A percentile compares a stretch with the other conserved stretches of the same genome.
Conservation (phyloP, 768 basidiomycete species). For the Zangia roseola region DNA sequence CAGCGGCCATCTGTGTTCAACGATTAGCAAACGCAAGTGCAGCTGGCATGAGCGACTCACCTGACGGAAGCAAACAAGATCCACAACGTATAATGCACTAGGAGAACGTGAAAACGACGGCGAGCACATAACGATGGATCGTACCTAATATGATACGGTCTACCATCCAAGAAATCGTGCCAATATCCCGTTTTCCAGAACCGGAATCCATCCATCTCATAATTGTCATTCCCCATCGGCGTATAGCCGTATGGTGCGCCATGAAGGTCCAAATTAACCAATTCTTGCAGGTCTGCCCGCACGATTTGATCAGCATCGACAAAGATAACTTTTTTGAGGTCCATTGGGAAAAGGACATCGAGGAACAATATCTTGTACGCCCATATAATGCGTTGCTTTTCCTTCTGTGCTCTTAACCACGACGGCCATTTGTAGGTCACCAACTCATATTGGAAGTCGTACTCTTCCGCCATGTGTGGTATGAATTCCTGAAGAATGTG, state of each 20-base stretch:
- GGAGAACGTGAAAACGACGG: constrained; percentile 8
- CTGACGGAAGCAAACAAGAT: constrained; percentile 92
- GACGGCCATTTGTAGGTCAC: constrained; percentile 99
- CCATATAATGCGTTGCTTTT: constrained; percentile 99
- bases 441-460: constrained; percentile 93
- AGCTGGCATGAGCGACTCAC: constrained; percentile 34
- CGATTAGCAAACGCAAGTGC: neutral
- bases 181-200: constrained; percentile 99
- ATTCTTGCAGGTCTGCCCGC: constrained; percentile 89
- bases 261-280: constrained; percentile 89
- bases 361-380: constrained; percentile 99
- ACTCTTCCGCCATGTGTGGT: constrained; percentile 86
- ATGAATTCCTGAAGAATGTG: constrained; percentile 73
- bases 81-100: constrained; percentile 94
- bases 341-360: constrained; percentile 98
- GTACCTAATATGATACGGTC: constrained; percentile 94
- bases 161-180: constrained; percentile 81
- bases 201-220: constrained; percentile 95
- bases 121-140: constrained; percentile 15
- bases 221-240: constrained; percentile 95
- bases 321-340: constrained; percentile 98
- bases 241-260: constrained; percentile 95
- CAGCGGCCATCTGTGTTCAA: constrained; percentile 49
- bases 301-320: constrained; percentile 99
- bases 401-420: constrained; percentile 94